Conservation (phyloP, 495 filamentous ascomycete genomes). For the Aspergillus ostianus region DNA sequence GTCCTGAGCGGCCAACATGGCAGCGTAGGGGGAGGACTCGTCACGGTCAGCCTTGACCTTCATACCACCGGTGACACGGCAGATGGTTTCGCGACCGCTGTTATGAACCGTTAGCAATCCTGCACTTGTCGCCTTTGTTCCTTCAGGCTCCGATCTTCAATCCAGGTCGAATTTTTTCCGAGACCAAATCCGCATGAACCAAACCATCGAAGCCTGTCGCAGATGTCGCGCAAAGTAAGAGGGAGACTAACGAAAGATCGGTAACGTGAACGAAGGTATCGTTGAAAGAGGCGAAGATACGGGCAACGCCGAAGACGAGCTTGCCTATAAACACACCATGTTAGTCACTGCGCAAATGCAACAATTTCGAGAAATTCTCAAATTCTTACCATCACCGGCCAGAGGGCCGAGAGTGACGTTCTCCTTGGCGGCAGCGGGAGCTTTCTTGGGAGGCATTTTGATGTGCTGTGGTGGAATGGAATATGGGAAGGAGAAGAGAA, state of each 20-base stretch:
- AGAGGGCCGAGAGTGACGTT: conserved; percentile 98
- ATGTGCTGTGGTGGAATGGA: conserved; percentile 42
- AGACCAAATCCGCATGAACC: neutral
- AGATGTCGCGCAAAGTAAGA: conserved; percentile 1
- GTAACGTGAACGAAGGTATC: conserved; percentile 99
- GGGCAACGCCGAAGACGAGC: conserved; percentile 97
- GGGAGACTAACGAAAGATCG: conserved; percentile 83
- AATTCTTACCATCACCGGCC: conserved; percentile 73
- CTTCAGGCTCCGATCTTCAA: neutral
- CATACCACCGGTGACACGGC: conserved; percentile 99
- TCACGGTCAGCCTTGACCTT: conserved; percentile 99
- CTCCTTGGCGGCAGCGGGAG: conserved; percentile 74
- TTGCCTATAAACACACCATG: conserved; percentile 54
- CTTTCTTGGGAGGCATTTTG: conserved; percentile 84
- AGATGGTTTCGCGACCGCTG: conserved; percentile 99
- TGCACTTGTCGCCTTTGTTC: neutral
- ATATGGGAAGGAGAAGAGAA: conserved; percentile 36
- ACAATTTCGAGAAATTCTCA: neutral
- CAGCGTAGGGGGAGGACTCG: conserved; percentile 98
- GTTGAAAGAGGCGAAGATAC: conserved; percentile 99
- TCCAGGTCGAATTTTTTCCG: neutral
- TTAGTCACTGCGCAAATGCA: conserved; percentile 15
- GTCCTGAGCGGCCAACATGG: conserved; percentile 97
- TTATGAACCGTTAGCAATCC: conserved; percentile 62
- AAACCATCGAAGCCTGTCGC: neutral